Evolutionary conservation across 2,329 filamentous ascomycete species (phyloP), one percentile per base, ranked within the genome.

Genomic region (Rhynchosporium graminicola): DNA sequence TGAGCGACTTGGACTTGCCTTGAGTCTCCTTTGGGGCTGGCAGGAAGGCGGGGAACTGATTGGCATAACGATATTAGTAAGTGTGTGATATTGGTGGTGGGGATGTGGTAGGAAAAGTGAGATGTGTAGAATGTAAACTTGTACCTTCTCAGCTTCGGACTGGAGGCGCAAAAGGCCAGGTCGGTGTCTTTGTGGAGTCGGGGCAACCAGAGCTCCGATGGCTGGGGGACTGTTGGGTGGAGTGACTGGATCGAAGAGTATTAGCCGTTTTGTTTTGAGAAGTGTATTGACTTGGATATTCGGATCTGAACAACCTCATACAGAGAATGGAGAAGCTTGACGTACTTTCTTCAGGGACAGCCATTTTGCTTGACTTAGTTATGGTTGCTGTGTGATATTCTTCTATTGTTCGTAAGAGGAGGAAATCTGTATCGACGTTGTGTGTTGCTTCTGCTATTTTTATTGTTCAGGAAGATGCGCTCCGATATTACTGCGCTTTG

Each of bases 1-100:
- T 67, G 26, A 67, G 36, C 12, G 57, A 61, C n/a, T 60, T 61
- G 33, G 57, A 43, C 40, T 65, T 67, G 10, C 28, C 20, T 20
- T 20, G 43, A 12, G 28, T n/a, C 6, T 29, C 31, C n/a, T 52
- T 60, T 36, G 47, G 38, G 26, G 13, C 20, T 10, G 7, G 29
- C 13, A 31, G 61, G 43, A 36, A 58, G 4, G 50, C 5, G 12
- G 48, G 43, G 40, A 42, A 50, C 42, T 59, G 33, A 15, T 3
- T 42, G 40, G 8, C 3, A n/a, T 13, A 13, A 2, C 8, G 43
- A 46, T 33, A 33, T 48, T 52, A 40, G 26, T 33, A 9, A 20
- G 12, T 13, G 26, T 54, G 8, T 20, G 38, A 20, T 36, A n/a
- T 33, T 3, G 26, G 28, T 45, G 13, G 7, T 12, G 9, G 47